These are phyloP conservation scores for Penicillium odoratum DNA, from an alignment of 495 filamentous ascomycete species.

Conservation along the genomic window DNA sequence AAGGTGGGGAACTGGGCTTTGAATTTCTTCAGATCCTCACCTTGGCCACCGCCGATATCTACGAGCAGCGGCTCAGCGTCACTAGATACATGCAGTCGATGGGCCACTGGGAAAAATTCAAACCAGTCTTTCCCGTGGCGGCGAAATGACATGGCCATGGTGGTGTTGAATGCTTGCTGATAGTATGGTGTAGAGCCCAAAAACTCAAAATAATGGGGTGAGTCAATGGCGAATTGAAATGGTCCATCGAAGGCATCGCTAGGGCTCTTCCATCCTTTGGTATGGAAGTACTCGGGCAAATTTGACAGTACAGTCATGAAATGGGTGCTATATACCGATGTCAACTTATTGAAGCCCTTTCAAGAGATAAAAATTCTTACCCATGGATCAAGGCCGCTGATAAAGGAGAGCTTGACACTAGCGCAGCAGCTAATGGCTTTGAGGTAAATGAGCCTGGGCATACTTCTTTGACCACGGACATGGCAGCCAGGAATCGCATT, in stretches of 20 bases:
- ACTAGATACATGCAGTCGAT: neutral
- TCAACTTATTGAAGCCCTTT: neutral
- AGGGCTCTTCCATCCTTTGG: conserved; percentile 15
- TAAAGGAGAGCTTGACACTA: conserved; percentile 16
- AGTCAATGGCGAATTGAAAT: conserved; percentile 16
- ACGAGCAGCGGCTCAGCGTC: conserved; percentile 34
- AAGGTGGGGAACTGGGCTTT: conserved; percentile 46
- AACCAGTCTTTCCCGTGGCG: conserved; percentile 21
- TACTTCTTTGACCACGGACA: conserved; percentile 15
- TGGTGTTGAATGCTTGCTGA: conserved; percentile 22
- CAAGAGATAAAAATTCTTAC: conserved; percentile 1
- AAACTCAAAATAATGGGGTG: conserved; percentile 21
- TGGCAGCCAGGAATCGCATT: conserved; percentile 18
- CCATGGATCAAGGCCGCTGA: conserved; percentile 19
- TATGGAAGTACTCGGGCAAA: conserved; percentile 19
- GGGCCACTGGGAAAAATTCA: conserved; percentile 18
- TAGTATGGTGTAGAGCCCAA: conserved; percentile 14
- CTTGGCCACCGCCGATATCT: conserved; percentile 57
- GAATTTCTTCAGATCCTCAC: conserved; percentile 52
- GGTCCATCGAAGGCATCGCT: conserved; percentile 15
- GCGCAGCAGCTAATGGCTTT: conserved; percentile 14
- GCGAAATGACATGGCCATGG: conserved; percentile 23
- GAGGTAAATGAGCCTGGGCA: conserved; percentile 8
- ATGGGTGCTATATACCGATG: conserved; percentile 9
- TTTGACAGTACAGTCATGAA: conserved; percentile 14